phyloP scores from a whole-genome alignment of 2,329 filamentous ascomycete species.

The Orbilia ellipsospora region DNA sequence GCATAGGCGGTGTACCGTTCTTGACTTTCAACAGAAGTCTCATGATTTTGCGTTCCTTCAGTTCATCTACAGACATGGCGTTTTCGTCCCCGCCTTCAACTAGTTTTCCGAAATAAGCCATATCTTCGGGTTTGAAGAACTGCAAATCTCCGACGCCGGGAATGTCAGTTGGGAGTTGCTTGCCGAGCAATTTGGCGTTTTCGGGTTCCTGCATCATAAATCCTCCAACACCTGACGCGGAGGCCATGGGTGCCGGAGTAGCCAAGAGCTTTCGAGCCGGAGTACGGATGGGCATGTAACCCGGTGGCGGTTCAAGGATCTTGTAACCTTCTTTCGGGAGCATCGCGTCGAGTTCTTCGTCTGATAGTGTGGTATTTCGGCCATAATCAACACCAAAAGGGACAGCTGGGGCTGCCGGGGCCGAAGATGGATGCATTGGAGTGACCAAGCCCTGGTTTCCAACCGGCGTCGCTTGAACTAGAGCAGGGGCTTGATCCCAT shows the following conservation, averaged over 20 bases:
- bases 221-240: constrained; percentile 74
- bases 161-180: constrained; percentile 93
- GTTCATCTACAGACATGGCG: constrained; percentile 87
- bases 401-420: constrained; percentile 66
- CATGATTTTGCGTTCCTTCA: constrained; percentile 99
- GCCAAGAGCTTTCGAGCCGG: constrained; percentile 79
- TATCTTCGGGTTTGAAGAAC: constrained; percentile 98
- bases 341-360: constrained; percentile 93
- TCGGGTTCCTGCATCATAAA: constrained; percentile 99
- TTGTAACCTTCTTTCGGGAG: constrained; percentile 93
- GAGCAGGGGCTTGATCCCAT: constrained; percentile 87
- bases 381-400: constrained; percentile 84
- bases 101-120: constrained; percentile 98
- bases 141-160: constrained; percentile 95
- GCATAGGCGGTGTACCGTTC: constrained; percentile 98
- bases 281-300: constrained; percentile 85
- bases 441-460: constrained; percentile 79
- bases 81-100: constrained; percentile 95
- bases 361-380: constrained; percentile 84
- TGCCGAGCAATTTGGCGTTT: constrained; percentile 81
- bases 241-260: constrained; percentile 73
- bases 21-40: constrained; percentile 95
- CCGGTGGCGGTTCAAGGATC: constrained; percentile 86
- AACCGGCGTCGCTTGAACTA: constrained; percentile 75
- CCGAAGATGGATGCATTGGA: constrained; percentile 77